Conservation (phyloP, 306 rosid species). For the Canavalia ensiformis region DNA sequence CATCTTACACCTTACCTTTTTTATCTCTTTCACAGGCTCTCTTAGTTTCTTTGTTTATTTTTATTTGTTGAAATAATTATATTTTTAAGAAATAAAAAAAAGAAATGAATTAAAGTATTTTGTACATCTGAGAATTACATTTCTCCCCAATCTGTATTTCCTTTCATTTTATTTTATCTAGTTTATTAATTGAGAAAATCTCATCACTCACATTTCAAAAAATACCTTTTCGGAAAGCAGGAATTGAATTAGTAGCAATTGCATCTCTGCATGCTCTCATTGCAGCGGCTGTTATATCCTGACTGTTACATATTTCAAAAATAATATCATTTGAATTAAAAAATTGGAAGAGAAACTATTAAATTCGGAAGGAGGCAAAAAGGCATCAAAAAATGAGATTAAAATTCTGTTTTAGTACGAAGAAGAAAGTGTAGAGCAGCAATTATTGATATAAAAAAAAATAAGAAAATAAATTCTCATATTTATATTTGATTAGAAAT, state of each 20-base stretch:
- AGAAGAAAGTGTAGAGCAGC: neutral
- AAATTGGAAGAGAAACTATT: neutral
- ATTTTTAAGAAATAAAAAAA: too few species aligned
- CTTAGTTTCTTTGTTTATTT: too few species aligned
- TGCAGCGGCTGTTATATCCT: slow-evolving; percentile 81
- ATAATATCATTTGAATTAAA: neutral
- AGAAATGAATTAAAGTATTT: too few species aligned
- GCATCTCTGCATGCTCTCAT: slow-evolving; percentile 90
- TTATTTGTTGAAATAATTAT: too few species aligned
- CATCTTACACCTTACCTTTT: too few species aligned
- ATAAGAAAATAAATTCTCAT: neutral
- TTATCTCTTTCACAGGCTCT: too few species aligned
- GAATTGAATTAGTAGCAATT: slow-evolving; percentile 80
- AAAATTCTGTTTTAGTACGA: neutral
- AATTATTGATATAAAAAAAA: neutral
- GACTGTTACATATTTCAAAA: slow-evolving; percentile 51
- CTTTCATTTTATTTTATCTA: too few species aligned
- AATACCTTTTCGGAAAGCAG: slow-evolving; percentile 74
- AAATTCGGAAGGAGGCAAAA: neutral
- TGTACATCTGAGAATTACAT: too few species aligned
- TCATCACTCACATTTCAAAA: too few species aligned
- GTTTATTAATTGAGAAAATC: too few species aligned
- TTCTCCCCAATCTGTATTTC: too few species aligned
- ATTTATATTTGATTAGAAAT: neutral
- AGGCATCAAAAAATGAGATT: neutral